phyloP scores from a whole-genome alignment of 768 basidiomycete genomes.

The Pleurotus tuber-regium region DNA sequence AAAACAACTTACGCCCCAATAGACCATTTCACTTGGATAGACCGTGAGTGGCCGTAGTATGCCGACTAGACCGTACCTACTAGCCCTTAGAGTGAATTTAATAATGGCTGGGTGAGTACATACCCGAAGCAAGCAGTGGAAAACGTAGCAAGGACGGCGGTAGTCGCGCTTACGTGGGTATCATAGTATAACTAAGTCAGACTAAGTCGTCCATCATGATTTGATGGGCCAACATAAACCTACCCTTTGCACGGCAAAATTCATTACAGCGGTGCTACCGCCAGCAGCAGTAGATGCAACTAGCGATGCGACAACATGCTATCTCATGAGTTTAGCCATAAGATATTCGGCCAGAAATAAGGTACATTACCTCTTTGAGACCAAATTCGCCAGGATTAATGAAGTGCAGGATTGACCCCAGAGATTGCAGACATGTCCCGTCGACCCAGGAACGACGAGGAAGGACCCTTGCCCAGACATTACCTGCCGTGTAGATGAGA shows the following conservation, averaged over 20 bases:
- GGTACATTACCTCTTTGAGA: constrained; percentile 52
- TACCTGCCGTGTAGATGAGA: constrained; percentile 49
- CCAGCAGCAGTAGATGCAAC: constrained; percentile 55
- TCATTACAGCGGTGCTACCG: constrained; percentile 52
- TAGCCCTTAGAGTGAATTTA: neutral
- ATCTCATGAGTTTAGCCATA: neutral
- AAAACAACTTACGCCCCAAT: constrained; percentile 43
- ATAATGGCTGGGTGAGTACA: constrained; percentile 7
- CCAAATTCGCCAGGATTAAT: constrained; percentile 56
- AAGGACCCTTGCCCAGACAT: constrained; percentile 46
- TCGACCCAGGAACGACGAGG: constrained; percentile 39
- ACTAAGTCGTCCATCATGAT: neutral
- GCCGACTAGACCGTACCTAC: constrained; percentile 60
- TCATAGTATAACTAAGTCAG: constrained; percentile 51
- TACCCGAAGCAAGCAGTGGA: constrained; percentile 63
- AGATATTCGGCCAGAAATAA: neutral
- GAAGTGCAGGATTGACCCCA: constrained; percentile 40
- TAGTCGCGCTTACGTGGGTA: constrained; percentile 49
- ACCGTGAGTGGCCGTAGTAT: constrained; percentile 56
- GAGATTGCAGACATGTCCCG: constrained; percentile 38
- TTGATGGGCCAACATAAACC: neutral
- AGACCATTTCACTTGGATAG: constrained; percentile 65
- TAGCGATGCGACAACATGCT: constrained; percentile 59
- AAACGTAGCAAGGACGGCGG: constrained; percentile 59
- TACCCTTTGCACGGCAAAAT: constrained; percentile 62